These are phyloP conservation scores for Gracilariopsis chorda DNA, from an alignment of 23 red algal genomes.

Conservation along the genomic window DNA sequence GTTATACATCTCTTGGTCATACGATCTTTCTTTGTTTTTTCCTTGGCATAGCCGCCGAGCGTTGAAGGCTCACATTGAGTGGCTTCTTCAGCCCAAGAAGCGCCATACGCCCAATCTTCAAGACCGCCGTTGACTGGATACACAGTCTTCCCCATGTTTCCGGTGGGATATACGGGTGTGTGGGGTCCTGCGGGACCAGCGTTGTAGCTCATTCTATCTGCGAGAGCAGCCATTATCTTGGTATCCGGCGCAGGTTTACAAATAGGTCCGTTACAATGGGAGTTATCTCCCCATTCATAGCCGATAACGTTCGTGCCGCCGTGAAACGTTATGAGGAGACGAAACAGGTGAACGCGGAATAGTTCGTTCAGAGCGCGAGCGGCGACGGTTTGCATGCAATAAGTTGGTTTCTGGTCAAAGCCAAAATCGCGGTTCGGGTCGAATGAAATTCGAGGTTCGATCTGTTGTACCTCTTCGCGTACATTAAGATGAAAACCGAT, in stretches of 20 bases:
- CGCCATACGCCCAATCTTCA: conserved; percentile 99
- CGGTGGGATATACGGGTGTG: conserved; percentile 59
- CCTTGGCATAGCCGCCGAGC: conserved; percentile 54
- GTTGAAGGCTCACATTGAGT: conserved; percentile 52
- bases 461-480: conserved; percentile 22
- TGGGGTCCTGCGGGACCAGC: conserved; percentile 67
- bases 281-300: conserved; percentile 97
- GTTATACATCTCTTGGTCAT: conserved; percentile 67
- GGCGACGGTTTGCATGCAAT: conserved; percentile 89
- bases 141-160: conserved; percentile 92
- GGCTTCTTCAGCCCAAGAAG: conserved; percentile 57
- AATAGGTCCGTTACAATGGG: conserved; percentile 58
- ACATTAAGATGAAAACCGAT: conserved; percentile 46
- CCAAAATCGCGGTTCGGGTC: conserved; percentile 98
- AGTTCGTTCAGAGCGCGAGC: conserved; percentile 85
- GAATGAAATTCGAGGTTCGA: neutral
- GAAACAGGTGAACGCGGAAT: conserved; percentile 76
- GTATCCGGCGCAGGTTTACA: conserved; percentile 83
- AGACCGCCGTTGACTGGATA: conserved; percentile 94
- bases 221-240: conserved; percentile 68
- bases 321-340: conserved; percentile 88
- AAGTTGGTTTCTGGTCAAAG: conserved; percentile 69
- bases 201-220: conserved; percentile 24
- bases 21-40: conserved; percentile 34
- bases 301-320: conserved; percentile 95